Evolutionary conservation across 2,329 filamentous ascomycete species (phyloP).

Genomic region (Stachybotrys echinatus): DNA sequence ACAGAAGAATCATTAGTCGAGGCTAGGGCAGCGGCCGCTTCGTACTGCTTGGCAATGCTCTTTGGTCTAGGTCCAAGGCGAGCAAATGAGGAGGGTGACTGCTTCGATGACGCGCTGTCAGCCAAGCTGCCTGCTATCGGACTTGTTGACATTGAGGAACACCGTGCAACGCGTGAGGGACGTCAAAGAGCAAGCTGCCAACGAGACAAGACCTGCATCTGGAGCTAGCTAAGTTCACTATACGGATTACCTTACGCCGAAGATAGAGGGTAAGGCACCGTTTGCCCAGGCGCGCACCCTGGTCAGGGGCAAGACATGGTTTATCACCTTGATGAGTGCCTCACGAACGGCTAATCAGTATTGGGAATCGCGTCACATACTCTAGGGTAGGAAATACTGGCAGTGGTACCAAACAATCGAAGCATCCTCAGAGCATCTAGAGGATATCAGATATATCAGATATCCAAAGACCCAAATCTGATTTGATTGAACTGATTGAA

Average conservation of each 20-base stretch:
- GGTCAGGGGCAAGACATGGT: neutral
- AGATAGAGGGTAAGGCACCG: neutral
- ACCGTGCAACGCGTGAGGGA: neutral
- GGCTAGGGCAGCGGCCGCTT: neutral
- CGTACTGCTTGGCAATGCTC: neutral
- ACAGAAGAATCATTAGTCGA: neutral
- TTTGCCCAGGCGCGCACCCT: neutral
- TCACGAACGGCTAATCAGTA: neutral
- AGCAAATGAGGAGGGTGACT: neutral
- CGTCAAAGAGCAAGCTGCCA: neutral
- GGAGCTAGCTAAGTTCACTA: neutral
- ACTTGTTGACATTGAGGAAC: neutral
- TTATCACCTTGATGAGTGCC: neutral
- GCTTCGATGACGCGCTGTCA: neutral
- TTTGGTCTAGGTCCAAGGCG: neutral
- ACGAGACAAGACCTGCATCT: neutral
- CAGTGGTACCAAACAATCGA: neutral
- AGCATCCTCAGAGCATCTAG: conserved; percentile 3
- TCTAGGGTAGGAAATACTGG: neutral
- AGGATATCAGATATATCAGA: conserved; percentile 10
- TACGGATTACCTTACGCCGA: neutral
- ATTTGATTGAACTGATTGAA: conserved; percentile 8
- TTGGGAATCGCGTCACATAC: neutral
- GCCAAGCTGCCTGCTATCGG: neutral
- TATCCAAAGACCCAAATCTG: conserved; percentile 7